Evolutionary conservation across 192 early-diverging fungal genomes (phyloP), one percentile per base, ranked within the genome.

Genomic region (Backusella westeae): DNA sequence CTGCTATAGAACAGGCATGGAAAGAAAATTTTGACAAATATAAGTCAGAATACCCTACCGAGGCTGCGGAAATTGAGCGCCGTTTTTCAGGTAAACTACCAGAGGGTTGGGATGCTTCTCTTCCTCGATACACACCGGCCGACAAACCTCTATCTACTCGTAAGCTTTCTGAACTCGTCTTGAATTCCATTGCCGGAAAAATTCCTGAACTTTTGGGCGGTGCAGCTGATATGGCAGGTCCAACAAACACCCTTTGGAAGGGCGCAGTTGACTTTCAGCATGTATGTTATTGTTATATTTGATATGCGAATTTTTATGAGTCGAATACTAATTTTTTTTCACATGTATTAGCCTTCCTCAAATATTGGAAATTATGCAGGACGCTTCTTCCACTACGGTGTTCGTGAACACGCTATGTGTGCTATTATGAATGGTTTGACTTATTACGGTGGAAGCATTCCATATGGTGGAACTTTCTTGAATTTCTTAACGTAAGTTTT

Each of bases 371-470:
- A 84, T 68, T 96, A 94, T 78, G 82, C 87, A 35, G 96, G 96
- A 4, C 91, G 94, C 17, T 97, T 96, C 77, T 75, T 98, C 77
- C 93, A 95, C 42, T 97, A 91, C 77, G 96, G 96, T 82, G 95
- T 98, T 74, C 94, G 98, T 80, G 98, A 99, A 84, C 97, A 98
- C 82, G 96, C 92, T 42, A 99, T 99, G 97, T 88, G 91, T 6
- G 94, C 92, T 39, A 91, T 93, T 76, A 90, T 92, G 87, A 98
- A 99, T 83, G 96, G 96, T 23, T 82, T 97, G 44, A 81, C 87
- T 38, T 94, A 93, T 32, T 97, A 97, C 72, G 95, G 94, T 52
- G 94, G 85, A n/a, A 70, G 91, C 19, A 94, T 97, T 80, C 95
- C 96, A 41, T 96, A 93, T 66, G 90, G 89, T 32, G 91, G 90